phyloP scores from a whole-genome alignment of 2,329 filamentous ascomycete species.

The Annulohypoxylon truncatum region DNA sequence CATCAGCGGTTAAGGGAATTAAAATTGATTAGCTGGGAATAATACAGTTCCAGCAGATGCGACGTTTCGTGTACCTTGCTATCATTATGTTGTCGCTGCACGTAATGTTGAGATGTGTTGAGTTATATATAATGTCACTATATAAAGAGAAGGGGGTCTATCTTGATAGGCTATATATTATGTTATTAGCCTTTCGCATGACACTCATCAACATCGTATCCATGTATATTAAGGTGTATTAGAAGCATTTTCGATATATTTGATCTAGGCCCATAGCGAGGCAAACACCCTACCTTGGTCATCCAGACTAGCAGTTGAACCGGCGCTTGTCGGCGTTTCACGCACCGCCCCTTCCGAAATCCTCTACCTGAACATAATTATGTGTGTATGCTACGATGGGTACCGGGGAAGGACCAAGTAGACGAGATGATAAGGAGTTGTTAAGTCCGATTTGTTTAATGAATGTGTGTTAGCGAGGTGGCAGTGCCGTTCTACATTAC shows the following conservation, averaged over 20 bases:
- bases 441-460: background rate
- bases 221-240: background rate
- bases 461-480: background rate
- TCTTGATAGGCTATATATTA: background rate
- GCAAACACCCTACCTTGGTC: background rate
- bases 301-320: background rate
- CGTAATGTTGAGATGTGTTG: background rate
- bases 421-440: background rate
- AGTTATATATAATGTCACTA: background rate
- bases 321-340: background rate
- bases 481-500: constrained; percentile 4
- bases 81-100: background rate
- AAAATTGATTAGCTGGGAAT: constrained; percentile 25
- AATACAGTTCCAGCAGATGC: background rate
- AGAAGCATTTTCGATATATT: background rate
- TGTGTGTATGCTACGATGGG: background rate
- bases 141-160: background rate
- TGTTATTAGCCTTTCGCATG: background rate
- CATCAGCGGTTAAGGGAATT: constrained; percentile 9
- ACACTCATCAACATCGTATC: background rate
- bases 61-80: background rate
- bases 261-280: background rate
- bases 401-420: background rate
- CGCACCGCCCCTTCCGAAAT: background rate
- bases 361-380: background rate